These are phyloP conservation scores for Phytopythium mirpurense DNA, from an alignment of 352 stramenopile genomes.

Conservation along the genomic window DNA sequence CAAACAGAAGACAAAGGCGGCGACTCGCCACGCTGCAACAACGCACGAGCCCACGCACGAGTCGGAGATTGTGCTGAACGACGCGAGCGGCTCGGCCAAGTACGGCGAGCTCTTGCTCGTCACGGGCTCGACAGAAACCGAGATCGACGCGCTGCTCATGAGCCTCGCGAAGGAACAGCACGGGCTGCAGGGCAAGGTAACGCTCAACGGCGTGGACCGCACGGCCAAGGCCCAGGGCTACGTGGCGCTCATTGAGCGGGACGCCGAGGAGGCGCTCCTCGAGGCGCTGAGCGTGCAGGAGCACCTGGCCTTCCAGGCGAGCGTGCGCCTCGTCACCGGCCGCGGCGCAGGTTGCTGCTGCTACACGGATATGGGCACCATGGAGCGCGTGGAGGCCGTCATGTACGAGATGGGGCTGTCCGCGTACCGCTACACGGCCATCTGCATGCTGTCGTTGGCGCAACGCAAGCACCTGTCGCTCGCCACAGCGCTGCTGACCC, in stretches of 20 bases:
- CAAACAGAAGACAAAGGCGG: constrained; percentile 3
- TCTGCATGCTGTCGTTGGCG: constrained; percentile 18
- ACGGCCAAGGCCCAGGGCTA: constrained; percentile 7
- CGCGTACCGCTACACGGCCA: constrained; percentile 19
- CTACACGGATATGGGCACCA: constrained; percentile 3
- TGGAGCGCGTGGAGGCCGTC: constrained; percentile 20
- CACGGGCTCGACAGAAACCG: constrained; percentile 19
- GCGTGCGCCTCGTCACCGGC: constrained; percentile 10
- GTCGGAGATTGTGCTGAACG: constrained; percentile 9
- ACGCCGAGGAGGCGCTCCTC: constrained; percentile 20
- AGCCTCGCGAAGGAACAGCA: constrained; percentile 17
- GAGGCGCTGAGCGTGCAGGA: constrained; percentile 32
- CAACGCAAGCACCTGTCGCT: constrained; percentile 83
- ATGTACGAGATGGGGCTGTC: constrained; percentile 25
- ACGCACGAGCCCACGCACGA: too few species aligned
- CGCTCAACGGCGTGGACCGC: constrained; percentile 17
- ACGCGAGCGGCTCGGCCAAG: constrained; percentile 24
- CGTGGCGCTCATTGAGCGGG: constrained; percentile 13
- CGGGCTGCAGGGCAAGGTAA: constrained; percentile 16
- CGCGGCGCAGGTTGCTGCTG: constrained; percentile 16
- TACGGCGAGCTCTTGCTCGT: constrained; percentile 23
- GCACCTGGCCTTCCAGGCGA: constrained; percentile 26
- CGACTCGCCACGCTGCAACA: constrained; percentile 5
- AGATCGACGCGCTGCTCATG: constrained; percentile 22
- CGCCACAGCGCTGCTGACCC: constrained; percentile 71